Conservation (phyloP, 2,329 filamentous ascomycete genomes). For the Sclerotinia nivalis region DNA sequence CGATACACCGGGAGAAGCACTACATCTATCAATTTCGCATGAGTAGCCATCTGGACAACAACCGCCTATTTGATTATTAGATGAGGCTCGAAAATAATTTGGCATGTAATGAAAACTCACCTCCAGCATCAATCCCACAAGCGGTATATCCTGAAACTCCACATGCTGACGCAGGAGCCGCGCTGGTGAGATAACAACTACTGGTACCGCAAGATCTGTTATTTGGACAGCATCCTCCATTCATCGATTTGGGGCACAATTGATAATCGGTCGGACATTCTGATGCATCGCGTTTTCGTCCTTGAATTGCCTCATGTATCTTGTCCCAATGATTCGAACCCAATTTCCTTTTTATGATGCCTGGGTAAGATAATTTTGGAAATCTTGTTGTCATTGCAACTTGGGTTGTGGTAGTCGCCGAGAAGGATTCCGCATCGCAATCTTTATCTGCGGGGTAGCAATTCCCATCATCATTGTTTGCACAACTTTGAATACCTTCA, state of each 20-base stretch:
- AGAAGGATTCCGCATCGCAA: constrained; percentile 12
- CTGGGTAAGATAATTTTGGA: constrained; percentile 34
- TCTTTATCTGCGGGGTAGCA: constrained; percentile 8
- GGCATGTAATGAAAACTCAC: constrained; percentile 32
- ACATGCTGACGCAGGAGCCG: constrained; percentile 33
- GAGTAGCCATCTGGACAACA: constrained; percentile 48
- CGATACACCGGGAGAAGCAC: constrained; percentile 47
- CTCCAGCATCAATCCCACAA: constrained; percentile 37
- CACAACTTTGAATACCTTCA: background rate
- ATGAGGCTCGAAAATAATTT: background rate
- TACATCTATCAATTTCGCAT: constrained; percentile 50
- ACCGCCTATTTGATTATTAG: constrained; percentile 33
- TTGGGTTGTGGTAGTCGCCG: constrained; percentile 18
- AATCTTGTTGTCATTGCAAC: constrained; percentile 25
- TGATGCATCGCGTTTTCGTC: constrained; percentile 35
- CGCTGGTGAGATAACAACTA: constrained; percentile 45
- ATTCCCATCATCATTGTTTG: background rate
- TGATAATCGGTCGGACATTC: constrained; percentile 35
- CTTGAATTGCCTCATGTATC: constrained; percentile 38
- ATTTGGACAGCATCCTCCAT: constrained; percentile 44
- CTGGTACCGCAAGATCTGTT: constrained; percentile 50
- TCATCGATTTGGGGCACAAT: constrained; percentile 36
- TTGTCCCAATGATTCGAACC: constrained; percentile 37
- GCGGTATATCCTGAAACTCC: constrained; percentile 34
- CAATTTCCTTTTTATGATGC: constrained; percentile 33